Evolutionary conservation across 2,329 filamentous ascomycete species (phyloP), one percentile per base, ranked within the genome.

Genomic region (Penicillium sp.): DNA sequence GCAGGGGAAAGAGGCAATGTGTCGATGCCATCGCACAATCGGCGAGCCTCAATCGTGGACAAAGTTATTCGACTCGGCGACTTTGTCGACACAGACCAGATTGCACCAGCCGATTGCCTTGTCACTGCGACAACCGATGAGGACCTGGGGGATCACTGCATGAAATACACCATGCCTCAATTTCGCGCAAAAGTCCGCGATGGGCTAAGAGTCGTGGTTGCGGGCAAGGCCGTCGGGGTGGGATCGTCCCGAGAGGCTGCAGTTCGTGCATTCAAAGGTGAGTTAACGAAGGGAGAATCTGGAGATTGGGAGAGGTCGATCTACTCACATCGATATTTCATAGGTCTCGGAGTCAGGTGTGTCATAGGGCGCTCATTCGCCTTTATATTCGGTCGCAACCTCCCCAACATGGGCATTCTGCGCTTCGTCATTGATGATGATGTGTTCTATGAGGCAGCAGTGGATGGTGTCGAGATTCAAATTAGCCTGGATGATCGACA

Each of bases 371-470:
- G 57, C 26, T 65, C 61, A 0, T 73, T 71, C 44, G 66, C 68
- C 1, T 73, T 74, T 51, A 73, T 73, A 40, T 73, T 69, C 39
- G 58, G 58, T 5, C 62, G 70, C 2, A 75, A 75, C 48, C 64
- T 70, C 56, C 68, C 71, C 0, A 71, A 59, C 23, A 50, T 74
- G 0, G 72, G 72, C 0, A 60, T 75, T 0, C 45, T 74, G 11
- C 70, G 70, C 0, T 69, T 75, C 33, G 58, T 54, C 2, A 62
- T 75, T 8, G 34, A 43, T 0, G 64, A 74, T 36, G 57, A 62
- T 5, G 47, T 29, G 0, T 73, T 74, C 46, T 72, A 63, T 39
- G 57, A 64, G 3, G 47, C 54, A 1, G 67, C 60, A 0, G 27
- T 39, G 11, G 63, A 71, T 31, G 65, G 67, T 0, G 38, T 37